phyloP scores from a whole-genome alignment of 2,329 filamentous ascomycete genomes.

The Parascedosporium putredinis region DNA sequence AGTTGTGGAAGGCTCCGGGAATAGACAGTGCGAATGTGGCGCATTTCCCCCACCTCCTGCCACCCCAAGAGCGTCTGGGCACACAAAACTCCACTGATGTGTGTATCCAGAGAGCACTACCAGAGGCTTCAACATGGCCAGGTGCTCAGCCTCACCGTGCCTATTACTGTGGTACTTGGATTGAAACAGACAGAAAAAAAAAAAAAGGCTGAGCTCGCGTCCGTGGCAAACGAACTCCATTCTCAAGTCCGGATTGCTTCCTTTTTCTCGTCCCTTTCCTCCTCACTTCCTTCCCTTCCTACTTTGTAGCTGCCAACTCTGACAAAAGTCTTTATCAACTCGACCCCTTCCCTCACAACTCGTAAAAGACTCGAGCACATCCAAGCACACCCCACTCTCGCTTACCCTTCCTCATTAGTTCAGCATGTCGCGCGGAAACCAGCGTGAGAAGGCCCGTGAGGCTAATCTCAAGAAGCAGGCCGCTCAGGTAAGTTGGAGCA shows the following conservation, averaged over 20 bases:
- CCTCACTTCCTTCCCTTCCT: neutral
- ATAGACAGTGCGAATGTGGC: too few relatives aligned
- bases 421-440: constrained; percentile 88
- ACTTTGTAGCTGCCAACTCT: neutral
- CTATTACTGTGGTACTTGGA: neutral
- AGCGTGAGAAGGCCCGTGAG: constrained; percentile 86
- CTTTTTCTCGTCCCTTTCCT: neutral
- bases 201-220: neutral
- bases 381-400: too few relatives aligned
- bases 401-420: too few relatives aligned
- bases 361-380: too few relatives aligned
- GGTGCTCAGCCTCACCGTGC: neutral
- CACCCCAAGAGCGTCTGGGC: too few relatives aligned
- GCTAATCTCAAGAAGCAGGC: constrained; percentile 69
- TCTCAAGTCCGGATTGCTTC: too few relatives aligned
- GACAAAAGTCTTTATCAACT: neutral
- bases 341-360: too few relatives aligned
- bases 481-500: constrained; percentile 38
- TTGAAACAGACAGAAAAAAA: too few relatives aligned
- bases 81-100: too few relatives aligned
- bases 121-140: neutral
- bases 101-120: too few relatives aligned
- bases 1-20: too few relatives aligned
- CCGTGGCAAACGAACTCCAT: neutral
- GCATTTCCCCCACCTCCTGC: too few relatives aligned